Conservation (phyloP, 805 yeast genomes). For the Pichia scutulata region DNA sequence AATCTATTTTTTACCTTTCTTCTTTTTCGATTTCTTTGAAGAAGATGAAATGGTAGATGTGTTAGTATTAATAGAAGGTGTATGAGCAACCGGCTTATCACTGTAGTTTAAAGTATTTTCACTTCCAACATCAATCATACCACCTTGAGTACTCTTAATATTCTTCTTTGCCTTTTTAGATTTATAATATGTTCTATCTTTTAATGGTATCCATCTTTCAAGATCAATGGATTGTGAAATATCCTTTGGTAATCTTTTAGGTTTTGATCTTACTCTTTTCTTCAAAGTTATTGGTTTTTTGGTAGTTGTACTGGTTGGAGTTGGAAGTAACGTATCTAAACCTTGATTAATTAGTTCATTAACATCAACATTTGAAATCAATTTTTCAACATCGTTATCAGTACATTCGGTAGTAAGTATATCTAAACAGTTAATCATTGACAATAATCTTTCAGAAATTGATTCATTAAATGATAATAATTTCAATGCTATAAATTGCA, state of each 20-base stretch:
- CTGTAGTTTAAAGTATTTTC: slow-evolving; percentile 30
- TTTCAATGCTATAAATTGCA: slow-evolving; percentile 30
- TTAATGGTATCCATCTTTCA: slow-evolving; percentile 90
- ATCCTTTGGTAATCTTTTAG: slow-evolving; percentile 23
- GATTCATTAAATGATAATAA: slow-evolving; percentile 29
- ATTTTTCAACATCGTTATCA: slow-evolving; percentile 17
- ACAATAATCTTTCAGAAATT: slow-evolving; percentile 26
- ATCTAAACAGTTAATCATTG: slow-evolving; percentile 13
- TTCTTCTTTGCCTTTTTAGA: slow-evolving; percentile 60
- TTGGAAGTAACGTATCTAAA: slow-evolving; percentile 18
- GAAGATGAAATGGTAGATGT: neutral
- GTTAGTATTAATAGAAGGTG: slow-evolving; percentile 8
- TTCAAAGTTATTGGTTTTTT: slow-evolving; percentile 11
- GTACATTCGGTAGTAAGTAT: slow-evolving; percentile 13
- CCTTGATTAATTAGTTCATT: slow-evolving; percentile 25
- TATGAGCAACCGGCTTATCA: slow-evolving; percentile 2
- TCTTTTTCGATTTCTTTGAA: slow-evolving; percentile 21
- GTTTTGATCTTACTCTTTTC: slow-evolving; percentile 22
- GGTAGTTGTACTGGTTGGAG: slow-evolving; percentile 3
- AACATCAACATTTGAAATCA: slow-evolving; percentile 27
- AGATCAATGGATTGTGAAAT: slow-evolving; percentile 36
- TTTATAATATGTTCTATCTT: slow-evolving; percentile 76
- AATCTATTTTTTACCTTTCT: slow-evolving; percentile 24
- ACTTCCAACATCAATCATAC: slow-evolving; percentile 39
- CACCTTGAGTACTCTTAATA: slow-evolving; percentile 55